Conservation (phyloP, 495 filamentous ascomycete genomes). For the Xylona heveae region DNA sequence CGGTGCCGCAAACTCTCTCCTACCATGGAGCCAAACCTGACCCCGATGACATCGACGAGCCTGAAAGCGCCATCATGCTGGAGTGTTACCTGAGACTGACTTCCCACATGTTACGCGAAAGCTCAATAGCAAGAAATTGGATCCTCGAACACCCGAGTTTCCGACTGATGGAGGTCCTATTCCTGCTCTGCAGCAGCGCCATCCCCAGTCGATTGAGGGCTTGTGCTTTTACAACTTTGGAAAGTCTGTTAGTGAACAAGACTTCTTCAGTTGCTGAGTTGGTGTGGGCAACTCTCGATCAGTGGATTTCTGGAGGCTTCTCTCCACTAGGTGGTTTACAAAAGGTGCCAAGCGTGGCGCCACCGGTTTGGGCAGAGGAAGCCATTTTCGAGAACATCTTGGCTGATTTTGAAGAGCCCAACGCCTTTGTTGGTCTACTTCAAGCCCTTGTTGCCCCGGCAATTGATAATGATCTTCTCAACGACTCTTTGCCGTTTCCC, state of each 20-base stretch:
- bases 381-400: slow-evolving; percentile 33
- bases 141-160: slow-evolving; percentile 41
- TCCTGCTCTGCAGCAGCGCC: slow-evolving; percentile 43
- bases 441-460: slow-evolving; percentile 42
- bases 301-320: slow-evolving; percentile 40
- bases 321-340: slow-evolving; percentile 11
- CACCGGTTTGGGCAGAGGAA: slow-evolving; percentile 16
- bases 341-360: slow-evolving; percentile 7
- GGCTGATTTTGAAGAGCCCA: slow-evolving; percentile 55
- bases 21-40: slow-evolving; percentile 40
- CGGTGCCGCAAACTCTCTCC: slow-evolving; percentile 27
- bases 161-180: slow-evolving; percentile 39
- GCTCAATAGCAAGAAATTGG: slow-evolving; percentile 42
- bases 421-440: slow-evolving; percentile 59
- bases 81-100: slow-evolving; percentile 82
- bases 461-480: slow-evolving; percentile 30
- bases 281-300: slow-evolving; percentile 52
- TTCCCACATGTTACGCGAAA: slow-evolving; percentile 50
- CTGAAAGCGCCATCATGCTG: slow-evolving; percentile 77
- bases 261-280: slow-evolving; percentile 30
- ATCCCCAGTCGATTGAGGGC: slow-evolving; percentile 57
- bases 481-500: slow-evolving; percentile 66
- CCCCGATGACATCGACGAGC: slow-evolving; percentile 47
- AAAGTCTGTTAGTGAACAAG: slow-evolving; percentile 45
- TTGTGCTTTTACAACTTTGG: slow-evolving; percentile 47